phyloP scores from a whole-genome alignment of 2,329 filamentous ascomycete species.

The Sarocladium brachiariae region DNA sequence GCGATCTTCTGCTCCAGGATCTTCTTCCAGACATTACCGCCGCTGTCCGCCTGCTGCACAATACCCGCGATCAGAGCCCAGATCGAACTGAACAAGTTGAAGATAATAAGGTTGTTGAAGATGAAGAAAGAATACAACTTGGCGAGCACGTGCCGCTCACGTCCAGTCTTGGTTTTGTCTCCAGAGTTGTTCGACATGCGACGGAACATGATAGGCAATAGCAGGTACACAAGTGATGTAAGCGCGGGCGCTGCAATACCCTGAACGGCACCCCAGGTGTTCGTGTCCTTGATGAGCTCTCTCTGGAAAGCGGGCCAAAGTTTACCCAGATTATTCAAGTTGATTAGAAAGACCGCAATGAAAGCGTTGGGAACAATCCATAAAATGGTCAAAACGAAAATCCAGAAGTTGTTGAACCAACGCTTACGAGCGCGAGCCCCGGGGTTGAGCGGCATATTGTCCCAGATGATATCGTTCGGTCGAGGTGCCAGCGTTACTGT shows the following conservation, averaged over 20 bases:
- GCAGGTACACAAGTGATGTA: conserved; percentile 78
- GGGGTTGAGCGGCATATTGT: conserved; percentile 72
- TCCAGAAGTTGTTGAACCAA: conserved; percentile 78
- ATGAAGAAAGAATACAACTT: conserved; percentile 95
- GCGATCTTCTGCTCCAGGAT: conserved; percentile 60
- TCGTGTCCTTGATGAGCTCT: conserved; percentile 55
- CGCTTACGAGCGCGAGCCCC: conserved; percentile 63
- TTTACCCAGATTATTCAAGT: conserved; percentile 69
- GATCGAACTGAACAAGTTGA: conserved; percentile 81
- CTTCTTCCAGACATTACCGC: conserved; percentile 60
- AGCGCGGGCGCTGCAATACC: conserved; percentile 85
- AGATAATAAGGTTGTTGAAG: conserved; percentile 93
- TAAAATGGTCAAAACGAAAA: conserved; percentile 68
- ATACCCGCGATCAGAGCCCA: conserved; percentile 68
- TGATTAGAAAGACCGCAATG: conserved; percentile 89
- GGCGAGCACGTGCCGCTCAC: conserved; percentile 82
- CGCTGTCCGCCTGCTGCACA: conserved; percentile 48
- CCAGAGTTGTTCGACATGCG: conserved; percentile 76
- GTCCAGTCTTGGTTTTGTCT: conserved; percentile 84
- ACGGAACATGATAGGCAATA: conserved; percentile 87
- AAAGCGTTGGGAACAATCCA: conserved; percentile 92
- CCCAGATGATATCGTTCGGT: conserved; percentile 93
- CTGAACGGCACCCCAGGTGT: conserved; percentile 79
- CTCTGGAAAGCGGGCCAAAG: conserved; percentile 72
- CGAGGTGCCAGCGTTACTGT: conserved; percentile 73